These are phyloP conservation scores for Heliocybe sulcata DNA, from an alignment of 1,284 basidiomycete genomes.

Conservation along the genomic window DNA sequence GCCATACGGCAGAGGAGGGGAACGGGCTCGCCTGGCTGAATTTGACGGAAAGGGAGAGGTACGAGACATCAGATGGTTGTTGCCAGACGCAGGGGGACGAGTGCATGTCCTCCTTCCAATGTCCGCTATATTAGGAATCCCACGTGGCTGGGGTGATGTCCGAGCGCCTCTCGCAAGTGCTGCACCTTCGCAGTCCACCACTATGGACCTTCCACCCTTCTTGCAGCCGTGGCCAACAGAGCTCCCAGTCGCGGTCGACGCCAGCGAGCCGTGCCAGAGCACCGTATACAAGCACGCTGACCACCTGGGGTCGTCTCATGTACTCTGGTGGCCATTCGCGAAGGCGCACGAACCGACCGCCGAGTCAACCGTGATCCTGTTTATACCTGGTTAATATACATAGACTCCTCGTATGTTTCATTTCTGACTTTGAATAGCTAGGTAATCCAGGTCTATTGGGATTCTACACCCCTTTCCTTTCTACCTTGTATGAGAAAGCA, in stretches of 20 bases:
- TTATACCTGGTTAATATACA: slow-evolving; percentile 42
- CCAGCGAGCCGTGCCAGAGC: slow-evolving; percentile 15
- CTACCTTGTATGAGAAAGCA: slow-evolving; percentile 30
- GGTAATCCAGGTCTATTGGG: slow-evolving; percentile 57
- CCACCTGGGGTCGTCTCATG: slow-evolving; percentile 33
- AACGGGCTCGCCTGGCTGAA: slow-evolving; percentile 27
- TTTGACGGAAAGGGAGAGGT: slow-evolving; percentile 38
- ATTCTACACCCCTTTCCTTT: slow-evolving; percentile 53
- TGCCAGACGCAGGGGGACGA: neutral
- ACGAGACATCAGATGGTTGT: slow-evolving; percentile 38
- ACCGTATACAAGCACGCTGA: slow-evolving; percentile 30
- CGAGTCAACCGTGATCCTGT: slow-evolving; percentile 32
- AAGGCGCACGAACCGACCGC: slow-evolving; percentile 18
- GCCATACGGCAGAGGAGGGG: slow-evolving; percentile 28
- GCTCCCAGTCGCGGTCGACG: neutral
- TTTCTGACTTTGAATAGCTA: slow-evolving; percentile 13
- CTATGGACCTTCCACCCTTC: neutral
- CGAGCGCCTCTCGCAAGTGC: no score
- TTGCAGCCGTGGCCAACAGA: neutral
- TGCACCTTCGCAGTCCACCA: neutral
- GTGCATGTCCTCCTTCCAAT: neutral
- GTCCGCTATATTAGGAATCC: neutral
- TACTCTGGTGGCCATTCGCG: slow-evolving; percentile 44
- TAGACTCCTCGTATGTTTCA: neutral
- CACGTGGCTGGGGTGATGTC: neutral